Evolutionary conservation across 2,329 filamentous ascomycete species (phyloP).

Genomic region (Penicillium corylophilum): DNA sequence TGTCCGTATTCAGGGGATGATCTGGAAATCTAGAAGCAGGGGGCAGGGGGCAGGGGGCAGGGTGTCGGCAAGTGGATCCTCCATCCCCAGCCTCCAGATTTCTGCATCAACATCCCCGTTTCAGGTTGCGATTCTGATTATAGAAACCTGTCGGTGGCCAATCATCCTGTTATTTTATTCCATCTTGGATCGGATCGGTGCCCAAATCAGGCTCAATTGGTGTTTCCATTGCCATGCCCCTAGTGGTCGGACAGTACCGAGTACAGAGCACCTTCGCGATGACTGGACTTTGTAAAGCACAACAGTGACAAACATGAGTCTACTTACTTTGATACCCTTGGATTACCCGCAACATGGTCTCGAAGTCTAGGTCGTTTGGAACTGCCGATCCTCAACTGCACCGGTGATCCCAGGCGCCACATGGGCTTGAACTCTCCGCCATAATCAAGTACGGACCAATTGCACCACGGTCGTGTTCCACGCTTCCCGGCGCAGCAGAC

Average conservation of each 20-base stretch:
- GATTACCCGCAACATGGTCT: neutral
- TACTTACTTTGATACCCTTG: neutral
- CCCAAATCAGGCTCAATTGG: neutral
- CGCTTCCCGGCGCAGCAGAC: too few species aligned
- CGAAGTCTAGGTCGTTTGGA: neutral
- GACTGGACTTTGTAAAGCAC: neutral
- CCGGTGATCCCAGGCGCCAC: neutral
- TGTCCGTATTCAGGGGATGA: neutral
- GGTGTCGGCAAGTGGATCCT: neutral
- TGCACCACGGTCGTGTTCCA: neutral
- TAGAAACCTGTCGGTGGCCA: neutral
- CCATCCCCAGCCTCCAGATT: conserved; percentile 2
- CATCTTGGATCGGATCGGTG: neutral
- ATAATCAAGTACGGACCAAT: neutral
- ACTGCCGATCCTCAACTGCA: neutral
- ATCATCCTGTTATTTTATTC: neutral
- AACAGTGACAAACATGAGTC: neutral
- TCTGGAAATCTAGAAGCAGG: neutral
- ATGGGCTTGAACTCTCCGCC: neutral
- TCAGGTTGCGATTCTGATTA: neutral
- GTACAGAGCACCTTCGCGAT: neutral
- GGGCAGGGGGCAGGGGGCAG: neutral
- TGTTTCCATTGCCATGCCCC: neutral
- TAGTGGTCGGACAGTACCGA: neutral
- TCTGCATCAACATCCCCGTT: neutral